Evolutionary conservation across 768 basidiomycete species (phyloP).

Genomic region (Mycena kentingensis): DNA sequence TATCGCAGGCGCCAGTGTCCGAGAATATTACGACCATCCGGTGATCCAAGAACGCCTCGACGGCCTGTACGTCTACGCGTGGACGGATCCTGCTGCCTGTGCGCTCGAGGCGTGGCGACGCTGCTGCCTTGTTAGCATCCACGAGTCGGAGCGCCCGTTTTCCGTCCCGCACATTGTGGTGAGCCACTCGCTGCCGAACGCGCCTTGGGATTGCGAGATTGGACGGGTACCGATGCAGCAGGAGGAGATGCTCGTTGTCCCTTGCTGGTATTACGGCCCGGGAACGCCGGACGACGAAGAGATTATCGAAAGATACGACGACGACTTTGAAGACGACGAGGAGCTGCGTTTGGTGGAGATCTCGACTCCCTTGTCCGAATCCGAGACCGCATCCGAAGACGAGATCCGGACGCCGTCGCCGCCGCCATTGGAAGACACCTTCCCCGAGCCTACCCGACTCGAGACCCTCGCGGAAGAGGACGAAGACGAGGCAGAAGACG

Average conservation of each 20-base stretch:
- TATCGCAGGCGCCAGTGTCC: constrained; percentile 36
- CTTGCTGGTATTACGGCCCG: constrained; percentile 5
- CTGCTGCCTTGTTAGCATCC: constrained; percentile 37
- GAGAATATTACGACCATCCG: constrained; percentile 40
- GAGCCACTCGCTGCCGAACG: constrained; percentile 39
- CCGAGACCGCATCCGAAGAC: constrained; percentile 14
- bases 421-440: constrained; percentile 5
- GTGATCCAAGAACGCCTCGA: constrained; percentile 4
- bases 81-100: constrained; percentile 52
- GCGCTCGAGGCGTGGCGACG: constrained; percentile 16
- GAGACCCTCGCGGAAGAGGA: constrained; percentile 20
- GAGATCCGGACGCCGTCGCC: constrained; percentile 22
- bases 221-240: constrained; percentile 9
- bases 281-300: neutral
- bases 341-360: neutral
- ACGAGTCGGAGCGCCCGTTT: constrained; percentile 47
- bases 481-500: constrained; percentile 11
- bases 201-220: constrained; percentile 32
- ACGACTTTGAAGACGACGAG: neutral
- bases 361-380: constrained; percentile 5
- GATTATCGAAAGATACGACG: neutral
- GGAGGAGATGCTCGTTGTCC: constrained; percentile 3
- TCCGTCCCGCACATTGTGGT: constrained; percentile 49
- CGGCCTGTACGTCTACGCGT: constrained; percentile 33
- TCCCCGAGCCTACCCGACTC: neutral